Conservation (phyloP, 257 asterid genomes). For the Jasminum sambac region DNA sequence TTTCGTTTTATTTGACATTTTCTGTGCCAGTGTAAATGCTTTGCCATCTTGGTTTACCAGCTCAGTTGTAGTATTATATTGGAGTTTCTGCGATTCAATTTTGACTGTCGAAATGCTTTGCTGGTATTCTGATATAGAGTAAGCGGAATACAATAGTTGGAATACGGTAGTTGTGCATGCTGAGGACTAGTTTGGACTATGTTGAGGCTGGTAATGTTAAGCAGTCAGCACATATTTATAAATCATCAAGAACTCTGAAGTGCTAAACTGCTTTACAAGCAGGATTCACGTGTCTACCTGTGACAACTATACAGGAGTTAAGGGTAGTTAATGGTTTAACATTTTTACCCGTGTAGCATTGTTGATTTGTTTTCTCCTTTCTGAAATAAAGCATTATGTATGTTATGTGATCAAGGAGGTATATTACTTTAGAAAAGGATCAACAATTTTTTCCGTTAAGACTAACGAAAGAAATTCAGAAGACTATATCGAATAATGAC, state of each 20-base stretch:
- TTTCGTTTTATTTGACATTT: background rate
- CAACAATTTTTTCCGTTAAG: background rate
- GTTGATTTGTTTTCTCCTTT: background rate
- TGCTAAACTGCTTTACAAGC: background rate
- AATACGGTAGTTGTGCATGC: background rate
- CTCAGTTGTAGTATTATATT: background rate
- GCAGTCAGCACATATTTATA: background rate
- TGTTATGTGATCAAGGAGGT: constrained; percentile 6
- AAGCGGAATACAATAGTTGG: background rate
- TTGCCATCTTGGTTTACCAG: too few relatives aligned
- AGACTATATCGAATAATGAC: background rate
- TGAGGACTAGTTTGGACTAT: background rate
- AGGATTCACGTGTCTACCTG: background rate
- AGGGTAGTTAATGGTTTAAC: background rate
- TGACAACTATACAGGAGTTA: background rate
- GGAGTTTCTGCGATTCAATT: background rate
- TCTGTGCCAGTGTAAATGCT: background rate
- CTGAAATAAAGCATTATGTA: background rate
- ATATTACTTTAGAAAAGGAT: background rate
- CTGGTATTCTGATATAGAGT: background rate
- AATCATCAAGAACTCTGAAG: background rate
- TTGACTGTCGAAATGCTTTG: background rate
- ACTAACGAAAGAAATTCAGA: background rate
- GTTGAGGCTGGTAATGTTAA: background rate
- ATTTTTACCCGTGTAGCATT: background rate